These are phyloP conservation scores for Microsporum canis DNA, from an alignment of 2,329 filamentous ascomycete species.

Conservation along the genomic window DNA sequence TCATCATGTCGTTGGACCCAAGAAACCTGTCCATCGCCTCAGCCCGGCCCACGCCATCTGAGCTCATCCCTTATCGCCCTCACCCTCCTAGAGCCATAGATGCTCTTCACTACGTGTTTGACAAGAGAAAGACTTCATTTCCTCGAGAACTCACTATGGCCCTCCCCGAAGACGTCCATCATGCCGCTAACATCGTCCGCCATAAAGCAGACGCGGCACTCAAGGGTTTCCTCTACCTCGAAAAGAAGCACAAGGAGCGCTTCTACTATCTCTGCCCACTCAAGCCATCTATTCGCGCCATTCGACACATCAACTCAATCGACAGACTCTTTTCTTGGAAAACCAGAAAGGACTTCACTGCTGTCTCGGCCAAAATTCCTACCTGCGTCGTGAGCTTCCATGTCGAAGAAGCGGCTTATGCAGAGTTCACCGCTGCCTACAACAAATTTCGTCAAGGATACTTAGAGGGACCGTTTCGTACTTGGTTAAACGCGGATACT, in stretches of 20 bases:
- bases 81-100: background rate
- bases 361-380: slow-evolving; percentile 20
- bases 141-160: background rate
- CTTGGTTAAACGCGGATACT: slow-evolving; percentile 14
- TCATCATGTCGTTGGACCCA: background rate
- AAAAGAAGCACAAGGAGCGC: slow-evolving; percentile 13
- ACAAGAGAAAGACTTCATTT: background rate
- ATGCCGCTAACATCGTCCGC: slow-evolving; percentile 13
- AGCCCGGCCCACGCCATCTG: background rate
- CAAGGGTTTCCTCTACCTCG: slow-evolving; percentile 13
- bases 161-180: slow-evolving; percentile 3
- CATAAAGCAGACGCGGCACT: slow-evolving; percentile 14
- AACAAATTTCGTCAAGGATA: slow-evolving; percentile 7
- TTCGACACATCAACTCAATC: slow-evolving; percentile 18
- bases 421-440: slow-evolving; percentile 9
- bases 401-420: slow-evolving; percentile 18
- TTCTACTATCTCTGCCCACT: slow-evolving; percentile 21
- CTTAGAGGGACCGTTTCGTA: slow-evolving; percentile 9
- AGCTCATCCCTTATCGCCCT: background rate
- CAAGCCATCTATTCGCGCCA: background rate
- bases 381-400: slow-evolving; percentile 16
- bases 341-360: background rate
- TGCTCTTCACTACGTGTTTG: background rate
- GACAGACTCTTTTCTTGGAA: slow-evolving; percentile 20
- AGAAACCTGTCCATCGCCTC: background rate